Evolutionary conservation across 768 basidiomycete species (phyloP).

Genomic region (Roridomyces roridus): DNA sequence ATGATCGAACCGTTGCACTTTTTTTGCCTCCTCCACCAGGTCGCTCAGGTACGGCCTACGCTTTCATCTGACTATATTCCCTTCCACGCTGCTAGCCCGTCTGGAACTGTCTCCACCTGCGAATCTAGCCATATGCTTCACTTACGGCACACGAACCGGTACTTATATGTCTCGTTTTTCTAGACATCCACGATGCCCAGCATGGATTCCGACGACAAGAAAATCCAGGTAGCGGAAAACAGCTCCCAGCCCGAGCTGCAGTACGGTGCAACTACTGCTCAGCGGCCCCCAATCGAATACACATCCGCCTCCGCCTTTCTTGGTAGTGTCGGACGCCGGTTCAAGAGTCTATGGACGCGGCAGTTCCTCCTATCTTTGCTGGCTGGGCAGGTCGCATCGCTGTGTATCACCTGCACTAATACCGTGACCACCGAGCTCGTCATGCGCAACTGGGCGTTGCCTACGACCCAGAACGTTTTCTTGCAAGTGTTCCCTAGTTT

Average conservation of each 20-base stretch:
- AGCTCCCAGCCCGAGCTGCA: slow-evolving; percentile 4
- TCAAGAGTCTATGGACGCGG: slow-evolving; percentile 79
- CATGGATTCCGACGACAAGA: slow-evolving; percentile 24
- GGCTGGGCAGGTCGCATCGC: slow-evolving; percentile 82
- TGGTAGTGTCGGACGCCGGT: slow-evolving; percentile 60
- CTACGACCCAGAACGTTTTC: slow-evolving; percentile 86
- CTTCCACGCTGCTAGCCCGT: no score
- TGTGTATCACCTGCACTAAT: slow-evolving; percentile 90
- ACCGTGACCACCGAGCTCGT: slow-evolving; percentile 85
- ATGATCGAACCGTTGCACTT: no score
- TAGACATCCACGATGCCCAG: not conserved
- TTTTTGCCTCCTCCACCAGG: no score
- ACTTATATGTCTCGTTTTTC: slow-evolving; percentile 5
- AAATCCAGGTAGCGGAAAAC: slow-evolving; percentile 9
- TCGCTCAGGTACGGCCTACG: no score
- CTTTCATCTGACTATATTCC: not conserved
- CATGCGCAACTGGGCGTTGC: slow-evolving; percentile 68
- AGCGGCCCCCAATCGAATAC: slow-evolving; percentile 70
- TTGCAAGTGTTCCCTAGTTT: slow-evolving; percentile 54
- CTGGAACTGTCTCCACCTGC: not conserved
- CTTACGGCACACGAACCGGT: slow-evolving; percentile 18
- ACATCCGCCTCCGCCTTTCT: slow-evolving; percentile 62
- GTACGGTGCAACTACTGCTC: slow-evolving; percentile 4
- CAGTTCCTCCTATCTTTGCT: slow-evolving; percentile 73
- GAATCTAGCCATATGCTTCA: slow-evolving; percentile 10